Percentiles rank a stretch among this genome's conserved stretches.
Evolutionary conservation across 148 eudicot genomes (phyloP).

Genomic region (Fallopia convolvulus): DNA sequence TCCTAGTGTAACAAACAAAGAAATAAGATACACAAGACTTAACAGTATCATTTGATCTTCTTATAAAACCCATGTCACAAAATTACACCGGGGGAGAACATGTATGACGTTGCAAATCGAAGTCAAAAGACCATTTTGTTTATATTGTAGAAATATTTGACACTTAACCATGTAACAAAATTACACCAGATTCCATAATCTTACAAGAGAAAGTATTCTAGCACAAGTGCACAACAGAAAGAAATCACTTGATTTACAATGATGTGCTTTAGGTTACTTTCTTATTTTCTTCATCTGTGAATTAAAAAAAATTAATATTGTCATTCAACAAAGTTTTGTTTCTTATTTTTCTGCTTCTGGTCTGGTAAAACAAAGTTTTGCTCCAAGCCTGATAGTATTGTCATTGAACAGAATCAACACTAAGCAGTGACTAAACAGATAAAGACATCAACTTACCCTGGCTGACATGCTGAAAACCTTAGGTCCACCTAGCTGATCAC

Average conservation of each 20-base stretch:
- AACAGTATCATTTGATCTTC: not conserved
- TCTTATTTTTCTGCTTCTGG: too few relatives aligned
- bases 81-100: not conserved
- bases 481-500: not conserved
- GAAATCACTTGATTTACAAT: not conserved
- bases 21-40: not conserved
- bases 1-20: constrained; percentile 1
- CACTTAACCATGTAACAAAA: too few relatives aligned
- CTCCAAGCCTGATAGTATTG: not conserved
- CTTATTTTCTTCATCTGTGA: too few relatives aligned
- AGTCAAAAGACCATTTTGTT: not conserved
- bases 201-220: not conserved
- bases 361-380: not conserved
- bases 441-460: constrained; percentile 2
- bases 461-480: constrained; percentile 5
- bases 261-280: too few relatives aligned
- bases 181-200: too few relatives aligned
- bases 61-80: not conserved
- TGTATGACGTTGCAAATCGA: not conserved
- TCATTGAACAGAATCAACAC: not conserved
- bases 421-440: not conserved
- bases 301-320: too few relatives aligned
- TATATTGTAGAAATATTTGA: not conserved
- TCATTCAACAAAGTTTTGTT: too few relatives aligned
- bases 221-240: not conserved